Base-by-base conservation (phyloP, 2,329 filamentous ascomycete species). In the Dactylellina haptotyla region DNA sequence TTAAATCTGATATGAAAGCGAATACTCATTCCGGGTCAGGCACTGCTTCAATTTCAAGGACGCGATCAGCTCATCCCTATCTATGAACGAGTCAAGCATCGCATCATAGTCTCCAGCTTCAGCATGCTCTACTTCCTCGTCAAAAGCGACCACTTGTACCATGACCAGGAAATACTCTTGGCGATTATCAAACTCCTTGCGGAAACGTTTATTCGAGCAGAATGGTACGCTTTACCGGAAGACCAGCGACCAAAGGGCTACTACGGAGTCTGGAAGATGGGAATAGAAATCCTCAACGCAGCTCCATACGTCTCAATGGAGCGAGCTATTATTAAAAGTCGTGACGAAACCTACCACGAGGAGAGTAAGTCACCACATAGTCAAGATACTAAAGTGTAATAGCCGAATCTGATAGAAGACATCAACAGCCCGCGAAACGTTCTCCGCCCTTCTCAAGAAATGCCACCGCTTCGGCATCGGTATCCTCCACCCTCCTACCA, bases 251-350 rank as follows among this genome's bases (percentile, higher is more conserved):
- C 67, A 8, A 59, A 56, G 26, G 67, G 67, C 1, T 65, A 65
- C 23, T n/a, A 64, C 9, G 67, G 59, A 20, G 20, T 72, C 20
- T 28, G 45, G 14, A 54, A 63, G 18, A 72, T 72, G 61, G 61
- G 59, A 0, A 65, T 72, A 45, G 67, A 65, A 20, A 65, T 72
- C 12, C 28, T 72, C 1, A 28, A 14, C 5, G n/a, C 30, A 2
- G 43, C 53, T 10, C 20, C 26, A 14, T 4, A 39, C 1, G 25
- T 10, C 1, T 32, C 51, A 10, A 26, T 72, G 10, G 53, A 58
- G 37, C 48, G 57, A 9, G 53, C 53, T 14, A 28, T 32, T 3
- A n/a, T 65, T 12, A 59, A 53, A 18, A 41, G 59, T 32, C 67
- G 67, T 10, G 56, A 57, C 39, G 37, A 72, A 3, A 46, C 58